Evolutionary conservation across 129 eudicot genomes (phyloP), one percentile per base, ranked within the genome.

Genomic region (Lonicera japonica): DNA sequence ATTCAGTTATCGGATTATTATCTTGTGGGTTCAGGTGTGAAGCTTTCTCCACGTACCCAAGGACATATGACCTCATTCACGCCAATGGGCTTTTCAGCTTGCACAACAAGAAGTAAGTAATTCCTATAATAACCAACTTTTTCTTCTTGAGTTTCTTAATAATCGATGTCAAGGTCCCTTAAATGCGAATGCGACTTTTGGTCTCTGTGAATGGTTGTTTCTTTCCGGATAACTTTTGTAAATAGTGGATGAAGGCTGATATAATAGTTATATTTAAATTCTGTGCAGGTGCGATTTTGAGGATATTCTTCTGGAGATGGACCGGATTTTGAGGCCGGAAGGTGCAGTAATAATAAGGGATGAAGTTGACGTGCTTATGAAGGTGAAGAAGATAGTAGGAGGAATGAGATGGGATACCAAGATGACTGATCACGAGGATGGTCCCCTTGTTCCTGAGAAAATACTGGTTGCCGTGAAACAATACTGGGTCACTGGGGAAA

Each of bases 31-130:
- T 69, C 78, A 91, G 96, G 98, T 91, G 98, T 80, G 98, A 91
- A 70, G 98, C 74, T 51, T 91, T 91, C 77, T 91, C 98, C 18
- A 91, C 96, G 16, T 91, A 87, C 78, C 98, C 98, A 38, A 84
- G 98, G 62, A 91, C 98, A 9, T 91, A 91, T 15, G 98, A 91
- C 53, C 95, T 94, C 58, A 94, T 94, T 75, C 99, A 94, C 75
- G 99, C 95, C 38, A 88, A 73, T 75, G 95, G 96, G 23, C 45
- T 94, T 66, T 94, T 94, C 79, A 88, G 86, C 74, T 76, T 94
- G 59, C 88, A 94, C 82, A 83, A 94, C 80, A 78, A 83, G 85
- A 94, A 75, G 99, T 94, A 74, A 75, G 95, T 66, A 25, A 53
- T 15, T n/a, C 21, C n/a, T n/a, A n/a, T n/a, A n/a, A 11, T 9